Percentiles rank a stretch among this genome's conserved stretches.
phyloP scores from a whole-genome alignment of 768 basidiomycete genomes.

The Boletales sp. region DNA sequence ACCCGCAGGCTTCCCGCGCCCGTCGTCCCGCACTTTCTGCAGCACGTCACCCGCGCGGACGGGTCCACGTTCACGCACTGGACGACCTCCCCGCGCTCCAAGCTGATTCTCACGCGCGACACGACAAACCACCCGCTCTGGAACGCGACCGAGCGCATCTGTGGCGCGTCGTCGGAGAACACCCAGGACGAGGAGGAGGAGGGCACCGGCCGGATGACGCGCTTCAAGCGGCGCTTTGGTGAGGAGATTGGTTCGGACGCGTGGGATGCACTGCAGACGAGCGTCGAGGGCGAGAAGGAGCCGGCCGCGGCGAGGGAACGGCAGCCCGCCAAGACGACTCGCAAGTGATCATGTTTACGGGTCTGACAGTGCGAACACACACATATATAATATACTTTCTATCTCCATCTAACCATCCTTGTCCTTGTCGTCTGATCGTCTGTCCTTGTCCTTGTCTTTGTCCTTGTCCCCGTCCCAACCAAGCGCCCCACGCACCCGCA shows the following conservation, averaged over 20 bases:
- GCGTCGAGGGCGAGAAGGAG: conserved; percentile 25
- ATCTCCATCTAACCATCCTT: conserved; percentile 10
- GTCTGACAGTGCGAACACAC: not conserved
- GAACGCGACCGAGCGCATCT: conserved; percentile 61
- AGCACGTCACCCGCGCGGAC: conserved; percentile 82
- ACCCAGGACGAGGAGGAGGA: conserved; percentile 63
- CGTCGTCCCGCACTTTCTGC: conserved; percentile 81
- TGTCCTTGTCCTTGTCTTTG: conserved; percentile 13
- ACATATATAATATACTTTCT: not conserved
- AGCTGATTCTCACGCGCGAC: conserved; percentile 78
- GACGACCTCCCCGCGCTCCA: conserved; percentile 82
- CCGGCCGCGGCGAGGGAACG: conserved; percentile 24
- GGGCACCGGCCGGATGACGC: conserved; percentile 71
- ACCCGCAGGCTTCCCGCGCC: conserved; percentile 72
- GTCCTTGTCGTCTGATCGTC: conserved; percentile 13
- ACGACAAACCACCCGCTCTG: conserved; percentile 87
- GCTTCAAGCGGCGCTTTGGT: conserved; percentile 75
- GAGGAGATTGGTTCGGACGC: conserved; percentile 39
- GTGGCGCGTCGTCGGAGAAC: conserved; percentile 42
- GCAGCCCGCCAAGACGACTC: conserved; percentile 15
- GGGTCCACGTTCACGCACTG: conserved; percentile 86
- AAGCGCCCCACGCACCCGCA: conserved; percentile 63
- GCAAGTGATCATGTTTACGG: conserved; percentile 8
- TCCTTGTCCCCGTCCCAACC: conserved; percentile 31
- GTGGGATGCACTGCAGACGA: conserved; percentile 25